phyloP scores from a whole-genome alignment of 2,329 filamentous ascomycete genomes.

The Fusarium secorum region DNA sequence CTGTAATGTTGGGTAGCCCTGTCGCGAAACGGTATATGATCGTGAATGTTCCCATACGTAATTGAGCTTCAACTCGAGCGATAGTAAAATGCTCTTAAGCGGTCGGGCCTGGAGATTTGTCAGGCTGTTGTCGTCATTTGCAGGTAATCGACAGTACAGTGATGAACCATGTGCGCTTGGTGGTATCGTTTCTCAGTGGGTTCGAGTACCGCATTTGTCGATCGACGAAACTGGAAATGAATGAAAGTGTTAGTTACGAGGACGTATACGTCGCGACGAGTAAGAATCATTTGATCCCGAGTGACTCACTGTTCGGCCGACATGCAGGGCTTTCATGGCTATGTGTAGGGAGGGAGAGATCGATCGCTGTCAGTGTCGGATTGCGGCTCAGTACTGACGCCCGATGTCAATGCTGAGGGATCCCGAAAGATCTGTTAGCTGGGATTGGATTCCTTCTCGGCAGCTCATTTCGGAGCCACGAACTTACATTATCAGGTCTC shows the following conservation, averaged over 20 bases:
- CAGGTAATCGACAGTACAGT: not conserved
- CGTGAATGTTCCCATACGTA: too few species aligned
- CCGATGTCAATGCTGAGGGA: not conserved
- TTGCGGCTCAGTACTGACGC: not conserved
- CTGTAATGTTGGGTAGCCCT: too few species aligned
- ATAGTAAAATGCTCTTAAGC: too few species aligned
- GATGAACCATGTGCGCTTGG: not conserved
- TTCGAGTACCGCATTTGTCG: not conserved
- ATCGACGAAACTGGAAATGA: not conserved
- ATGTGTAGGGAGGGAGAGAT: not conserved
- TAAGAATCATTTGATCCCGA: not conserved
- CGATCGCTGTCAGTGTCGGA: not conserved
- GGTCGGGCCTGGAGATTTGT: too few species aligned
- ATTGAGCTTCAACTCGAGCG: too few species aligned
- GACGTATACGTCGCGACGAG: too few species aligned
- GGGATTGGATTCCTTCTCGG: not conserved
- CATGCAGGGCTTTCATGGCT: not conserved
- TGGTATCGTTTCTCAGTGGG: rapidly evolving
- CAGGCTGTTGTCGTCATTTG: too few species aligned
- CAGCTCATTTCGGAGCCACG: not conserved
- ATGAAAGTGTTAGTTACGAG: not conserved
- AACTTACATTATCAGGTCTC: not conserved
- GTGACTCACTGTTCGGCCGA: not conserved
- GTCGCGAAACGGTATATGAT: too few species aligned
- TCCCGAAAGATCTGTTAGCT: not conserved